Percentiles rank a stretch among this genome's conserved stretches.
These are phyloP conservation scores for Neostapfia colusana DNA, from an alignment of 176 grass and related monocot species.

Conservation along the genomic window DNA sequence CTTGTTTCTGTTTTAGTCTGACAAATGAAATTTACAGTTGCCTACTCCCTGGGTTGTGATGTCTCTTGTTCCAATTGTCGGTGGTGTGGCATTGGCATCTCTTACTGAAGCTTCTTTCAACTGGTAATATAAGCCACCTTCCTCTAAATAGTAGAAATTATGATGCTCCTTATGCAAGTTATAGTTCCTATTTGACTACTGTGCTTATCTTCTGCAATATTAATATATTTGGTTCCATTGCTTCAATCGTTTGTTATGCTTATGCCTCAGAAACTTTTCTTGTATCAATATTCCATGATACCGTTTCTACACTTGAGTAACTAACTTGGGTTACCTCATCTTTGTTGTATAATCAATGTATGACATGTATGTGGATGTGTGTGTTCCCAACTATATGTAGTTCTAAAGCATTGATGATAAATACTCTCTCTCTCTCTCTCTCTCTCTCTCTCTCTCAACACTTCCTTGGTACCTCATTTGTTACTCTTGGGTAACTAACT, in stretches of 20 bases:
- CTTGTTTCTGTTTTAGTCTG: neutral
- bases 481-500: neutral
- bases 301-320: too few relatives aligned
- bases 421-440: neutral
- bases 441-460: neutral
- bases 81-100: conserved; percentile 90
- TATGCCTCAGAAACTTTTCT: neutral
- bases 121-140: conserved; percentile 51
- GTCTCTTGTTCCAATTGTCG: conserved; percentile 88
- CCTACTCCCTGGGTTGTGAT: conserved; percentile 81
- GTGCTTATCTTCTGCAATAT: conserved; percentile 12
- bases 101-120: conserved; percentile 97
- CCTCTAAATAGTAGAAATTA: neutral
- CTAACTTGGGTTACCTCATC: too few relatives aligned
- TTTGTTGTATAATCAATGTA: neutral
- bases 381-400: neutral
- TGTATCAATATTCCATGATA: neutral
- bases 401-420: neutral
- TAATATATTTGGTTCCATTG: conserved; percentile 3
- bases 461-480: neutral
- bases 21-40: conserved; percentile 52
- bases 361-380: neutral
- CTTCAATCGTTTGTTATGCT: neutral
- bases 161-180: conserved; percentile 16
- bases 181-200: conserved; percentile 10